Evolutionary conservation across 2,329 filamentous ascomycete genomes (phyloP), one percentile per base, ranked within the genome.

Genomic region (Trichoderma sp.): DNA sequence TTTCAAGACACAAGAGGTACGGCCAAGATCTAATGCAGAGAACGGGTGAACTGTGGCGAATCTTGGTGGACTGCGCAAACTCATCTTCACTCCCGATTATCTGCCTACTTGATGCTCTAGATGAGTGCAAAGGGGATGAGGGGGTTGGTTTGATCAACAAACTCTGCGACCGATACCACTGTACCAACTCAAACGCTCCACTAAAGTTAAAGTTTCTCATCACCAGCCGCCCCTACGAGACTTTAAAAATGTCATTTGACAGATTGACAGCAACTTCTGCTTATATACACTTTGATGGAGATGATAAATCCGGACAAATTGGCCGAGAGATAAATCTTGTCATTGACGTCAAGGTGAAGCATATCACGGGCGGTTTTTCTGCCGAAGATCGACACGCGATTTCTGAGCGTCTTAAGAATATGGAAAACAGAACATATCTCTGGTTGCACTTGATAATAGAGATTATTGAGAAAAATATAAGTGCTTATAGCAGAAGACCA

Each of bases 391-490:
- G 69, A 5, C 17, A 60, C 8, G 50, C 67, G 7, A 69, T 80
- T 12, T 39, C 70, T 6, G 56, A 74, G 7, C 64, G 73, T 3
- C 73, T 82, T 1, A 75, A 72, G 19, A 1, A 54, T 15, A 72
- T 76, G 60, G 63, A 73, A 5, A 72, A 80, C 35, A 73, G 77
- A 15, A 82, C 79, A 1, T 82, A 81, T 68, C 74, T 82, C 0
- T 82, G 80, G 80, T 73, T 81, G 1, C 67, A 74, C 68, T 74
- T 80, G 0, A 78, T 71, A 0, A 70, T 81, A 3, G 69, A 76
- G n/a, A 70, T 78, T 4, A 75, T 81, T 35, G 48, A 75, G 7
- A 50, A 67, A 6, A 71, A 52, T 5, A 61, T 45, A 2, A 58
- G 68, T 53, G 35, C 19, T 5, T 75, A 67, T 52, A 61, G 69